Conservation (phyloP, 305 asterid genomes). For the Withania somnifera region DNA sequence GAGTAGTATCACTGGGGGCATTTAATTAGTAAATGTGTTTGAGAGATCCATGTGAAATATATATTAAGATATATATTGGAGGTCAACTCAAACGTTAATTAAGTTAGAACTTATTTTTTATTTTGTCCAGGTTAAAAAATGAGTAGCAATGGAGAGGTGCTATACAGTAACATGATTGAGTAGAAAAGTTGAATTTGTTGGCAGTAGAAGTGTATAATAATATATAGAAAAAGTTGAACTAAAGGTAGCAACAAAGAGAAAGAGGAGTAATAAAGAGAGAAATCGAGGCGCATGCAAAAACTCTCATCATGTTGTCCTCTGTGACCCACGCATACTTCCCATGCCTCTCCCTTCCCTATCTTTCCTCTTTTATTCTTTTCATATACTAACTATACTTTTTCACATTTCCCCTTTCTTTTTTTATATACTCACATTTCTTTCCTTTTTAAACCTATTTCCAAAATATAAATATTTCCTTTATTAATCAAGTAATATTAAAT, state of each 20-base stretch:
- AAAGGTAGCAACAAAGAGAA: neutral
- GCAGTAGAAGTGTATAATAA: neutral
- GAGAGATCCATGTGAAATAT: too few species aligned
- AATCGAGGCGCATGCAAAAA: slow-evolving; percentile 43
- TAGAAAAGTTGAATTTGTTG: neutral
- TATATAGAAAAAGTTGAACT: neutral
- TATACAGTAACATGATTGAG: too few species aligned
- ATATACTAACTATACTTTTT: too few species aligned
- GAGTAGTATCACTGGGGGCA: too few species aligned
- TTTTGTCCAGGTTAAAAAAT: too few species aligned
- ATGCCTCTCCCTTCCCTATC: slow-evolving; percentile 12
- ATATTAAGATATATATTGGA: too few species aligned
- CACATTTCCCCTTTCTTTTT: neutral
- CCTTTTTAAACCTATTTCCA: neutral
- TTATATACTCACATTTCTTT: neutral
- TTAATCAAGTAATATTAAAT: neutral
- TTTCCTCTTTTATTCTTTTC: neutral
- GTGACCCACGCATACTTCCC: slow-evolving; percentile 26
- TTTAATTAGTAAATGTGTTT: too few species aligned
- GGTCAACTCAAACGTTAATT: too few species aligned
- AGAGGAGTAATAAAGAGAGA: neutral
- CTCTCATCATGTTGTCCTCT: slow-evolving; percentile 34
- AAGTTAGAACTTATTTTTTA: too few species aligned
- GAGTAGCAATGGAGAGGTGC: too few species aligned
- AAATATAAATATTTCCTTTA: too few species aligned